Evolutionary conservation across 768 basidiomycete species (phyloP), one percentile per base, ranked within the genome.

Genomic region (Kwoniella botswanensis): DNA sequence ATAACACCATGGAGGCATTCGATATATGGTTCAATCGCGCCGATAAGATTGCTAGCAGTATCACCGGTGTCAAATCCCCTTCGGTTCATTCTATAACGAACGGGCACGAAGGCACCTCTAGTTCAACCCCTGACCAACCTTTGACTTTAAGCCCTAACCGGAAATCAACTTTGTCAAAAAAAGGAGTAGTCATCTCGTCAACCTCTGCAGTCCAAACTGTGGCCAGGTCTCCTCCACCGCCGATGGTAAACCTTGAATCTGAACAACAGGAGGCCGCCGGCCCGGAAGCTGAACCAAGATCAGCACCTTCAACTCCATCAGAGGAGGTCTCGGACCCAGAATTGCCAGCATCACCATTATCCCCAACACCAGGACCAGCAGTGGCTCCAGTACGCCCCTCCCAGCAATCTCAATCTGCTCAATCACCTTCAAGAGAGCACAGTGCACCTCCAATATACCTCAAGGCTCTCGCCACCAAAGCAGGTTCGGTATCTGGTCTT

Each of bases 401-500:
- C 13, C 46, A 52, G 18, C 63, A 63, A 22, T 26, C 63, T 50
- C 41, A 46, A 18, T 41, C n/a, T 17, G 63, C 18, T 35, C 63
- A 63, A 29, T 50, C 63, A 17, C 63, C 63, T 21, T 17, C 63
- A 15, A 65, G 63, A 54, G 57, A 70, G n/a, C 68, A 54, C 29
- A 67, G 58, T 26, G 29, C 74, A 15, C 74, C 68, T 21, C 72
- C 69, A 21, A 73, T 75, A 17, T 72, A 70, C 46, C 74, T 71
- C 6, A 66, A 65, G 63, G 76, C 74, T 5, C 60, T 75, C 18
- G 50, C 65, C 17, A 61, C 56, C 4, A 67, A 69, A 58, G 59
- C 76, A 6, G 76, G 76, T 4, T 77, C 76, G 10, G 42, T 70
- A 12, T 77, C 76, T 13, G 76, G 76, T 4, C 68, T 75, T 17